These are phyloP conservation scores for Gypsophila paniculata DNA, from an alignment of 179 eudicot species.

Conservation along the genomic window DNA sequence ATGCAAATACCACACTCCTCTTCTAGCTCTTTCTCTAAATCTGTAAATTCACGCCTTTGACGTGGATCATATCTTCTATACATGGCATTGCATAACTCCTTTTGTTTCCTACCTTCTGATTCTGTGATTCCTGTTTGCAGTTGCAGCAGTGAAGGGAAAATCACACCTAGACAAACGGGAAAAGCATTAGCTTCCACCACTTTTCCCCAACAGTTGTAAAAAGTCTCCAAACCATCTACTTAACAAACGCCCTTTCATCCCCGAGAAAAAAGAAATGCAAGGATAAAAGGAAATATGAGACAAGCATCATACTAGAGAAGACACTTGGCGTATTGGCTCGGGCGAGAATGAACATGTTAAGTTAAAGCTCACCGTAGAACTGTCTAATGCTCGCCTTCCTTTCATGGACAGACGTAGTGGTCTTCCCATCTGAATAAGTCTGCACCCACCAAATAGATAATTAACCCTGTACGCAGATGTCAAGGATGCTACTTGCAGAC, in stretches of 20 bases:
- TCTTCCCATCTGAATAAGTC: slow-evolving; percentile 45
- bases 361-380: slow-evolving; percentile 41
- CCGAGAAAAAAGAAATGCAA: background rate
- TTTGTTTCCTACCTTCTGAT: slow-evolving; percentile 43
- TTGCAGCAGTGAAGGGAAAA: slow-evolving; percentile 48
- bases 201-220: background rate
- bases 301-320: background rate
- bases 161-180: slow-evolving; percentile 29
- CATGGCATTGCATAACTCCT: slow-evolving; percentile 31
- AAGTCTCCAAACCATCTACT: background rate
- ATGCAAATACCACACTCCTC: slow-evolving; percentile 49
- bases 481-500: background rate
- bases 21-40: slow-evolving; percentile 38
- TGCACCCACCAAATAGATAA: slow-evolving; percentile 29
- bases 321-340: background rate
- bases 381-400: slow-evolving; percentile 46
- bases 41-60: slow-evolving; percentile 25
- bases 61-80: slow-evolving; percentile 29
- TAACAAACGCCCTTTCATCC: background rate
- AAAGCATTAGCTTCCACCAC: background rate
- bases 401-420: slow-evolving; percentile 40
- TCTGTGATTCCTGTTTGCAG: slow-evolving; percentile 48
- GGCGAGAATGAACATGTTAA: no score
- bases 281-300: background rate
- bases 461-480: no score